A percentile compares a stretch with the other conserved stretches of the same genome.
These are phyloP conservation scores for Aspergillus versicolor DNA, from an alignment of 2,329 filamentous ascomycete species.

Conservation along the genomic window DNA sequence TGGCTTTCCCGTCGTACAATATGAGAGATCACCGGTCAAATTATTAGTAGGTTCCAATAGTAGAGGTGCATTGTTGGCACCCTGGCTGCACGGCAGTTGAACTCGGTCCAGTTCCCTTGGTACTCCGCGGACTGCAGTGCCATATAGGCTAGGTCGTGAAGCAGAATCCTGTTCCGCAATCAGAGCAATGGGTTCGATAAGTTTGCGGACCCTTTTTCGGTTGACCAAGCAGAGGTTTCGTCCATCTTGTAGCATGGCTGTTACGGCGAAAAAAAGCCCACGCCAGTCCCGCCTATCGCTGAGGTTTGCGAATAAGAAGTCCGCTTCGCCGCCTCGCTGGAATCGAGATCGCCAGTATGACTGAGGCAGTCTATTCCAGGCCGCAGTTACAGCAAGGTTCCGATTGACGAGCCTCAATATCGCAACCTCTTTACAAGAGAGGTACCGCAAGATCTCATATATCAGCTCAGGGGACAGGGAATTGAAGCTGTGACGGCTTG, in stretches of 20 bases:
- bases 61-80: not conserved
- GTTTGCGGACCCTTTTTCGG: conserved; percentile 8
- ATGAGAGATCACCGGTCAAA: not conserved
- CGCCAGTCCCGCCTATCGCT: conserved; percentile 10
- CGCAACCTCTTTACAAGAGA: not conserved
- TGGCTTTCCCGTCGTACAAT: not conserved
- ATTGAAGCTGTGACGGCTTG: not conserved
- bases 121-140: not conserved
- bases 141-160: not conserved
- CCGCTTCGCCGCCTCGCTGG: conserved; percentile 7
- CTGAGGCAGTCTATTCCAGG: conserved; percentile 2
- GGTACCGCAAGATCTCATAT: conserved; percentile 3
- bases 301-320: conserved; percentile 14
- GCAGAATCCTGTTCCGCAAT: conserved; percentile 8
- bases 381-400: not conserved
- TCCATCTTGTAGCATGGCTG: not conserved
- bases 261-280: conserved; percentile 9
- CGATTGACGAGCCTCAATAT: conserved; percentile 1
- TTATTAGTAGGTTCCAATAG: not conserved
- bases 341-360: conserved; percentile 18
- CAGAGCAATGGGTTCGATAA: conserved; percentile 15
- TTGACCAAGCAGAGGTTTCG: conserved; percentile 2
- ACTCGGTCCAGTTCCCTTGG: not conserved
- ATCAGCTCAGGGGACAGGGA: conserved; percentile 5
- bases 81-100: not conserved